Percentiles rank a stretch among this genome's conserved stretches.
phyloP scores from a whole-genome alignment of 1,284 basidiomycete species.

The Ustilago hordei region DNA sequence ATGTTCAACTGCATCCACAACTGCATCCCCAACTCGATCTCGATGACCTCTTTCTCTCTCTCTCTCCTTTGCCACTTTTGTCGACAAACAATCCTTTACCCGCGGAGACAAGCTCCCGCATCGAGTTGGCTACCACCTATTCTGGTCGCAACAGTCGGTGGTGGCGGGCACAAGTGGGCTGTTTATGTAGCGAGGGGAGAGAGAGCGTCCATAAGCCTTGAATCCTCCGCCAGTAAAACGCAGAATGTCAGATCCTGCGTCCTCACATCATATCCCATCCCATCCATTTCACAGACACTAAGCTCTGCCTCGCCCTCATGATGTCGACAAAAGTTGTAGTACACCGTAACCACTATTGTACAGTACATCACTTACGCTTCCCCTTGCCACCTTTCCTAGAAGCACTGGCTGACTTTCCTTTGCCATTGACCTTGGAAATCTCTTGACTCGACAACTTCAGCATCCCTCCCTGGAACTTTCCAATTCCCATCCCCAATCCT shows the following conservation, averaged over 20 bases:
- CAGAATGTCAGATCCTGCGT: not conserved
- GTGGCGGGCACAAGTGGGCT: too few relatives aligned
- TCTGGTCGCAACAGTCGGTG: not conserved
- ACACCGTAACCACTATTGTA: not conserved
- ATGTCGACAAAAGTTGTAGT: not conserved
- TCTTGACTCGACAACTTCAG: constrained; percentile 58
- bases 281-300: not conserved
- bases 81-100: not conserved
- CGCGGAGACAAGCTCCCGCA: not conserved
- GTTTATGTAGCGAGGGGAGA: too few relatives aligned
- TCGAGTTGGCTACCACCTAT: not conserved
- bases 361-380: constrained; percentile 10
- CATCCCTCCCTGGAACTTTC: constrained; percentile 61
- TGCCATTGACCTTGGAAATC: constrained; percentile 57
- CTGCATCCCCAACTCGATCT: not conserved
- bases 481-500: constrained; percentile 65
- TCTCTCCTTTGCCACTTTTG: not conserved
- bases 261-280: not conserved
- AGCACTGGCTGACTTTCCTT: constrained; percentile 12
- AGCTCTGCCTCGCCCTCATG: not conserved
- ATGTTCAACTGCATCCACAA: not conserved
- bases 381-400: constrained; percentile 26
- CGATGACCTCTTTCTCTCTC: not conserved
- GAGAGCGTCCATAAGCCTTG: too few relatives aligned
- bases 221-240: not conserved